phyloP scores from a whole-genome alignment of 768 basidiomycete species.

The Chalciporus piperatus region DNA sequence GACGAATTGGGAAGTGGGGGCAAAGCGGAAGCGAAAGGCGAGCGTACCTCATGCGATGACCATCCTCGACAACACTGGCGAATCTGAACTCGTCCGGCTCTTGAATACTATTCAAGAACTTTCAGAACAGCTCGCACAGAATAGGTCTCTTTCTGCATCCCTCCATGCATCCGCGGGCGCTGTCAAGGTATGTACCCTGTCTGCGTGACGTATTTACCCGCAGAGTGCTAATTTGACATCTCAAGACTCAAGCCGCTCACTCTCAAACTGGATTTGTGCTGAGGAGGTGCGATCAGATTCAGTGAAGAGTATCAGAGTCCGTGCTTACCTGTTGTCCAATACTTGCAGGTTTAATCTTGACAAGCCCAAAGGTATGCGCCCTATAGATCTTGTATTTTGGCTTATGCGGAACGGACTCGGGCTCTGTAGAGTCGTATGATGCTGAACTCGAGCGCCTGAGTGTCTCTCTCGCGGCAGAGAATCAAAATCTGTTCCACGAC shows the following conservation, averaged over 20 bases:
- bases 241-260: slow-evolving; percentile 82
- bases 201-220: not conserved
- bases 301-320: not conserved
- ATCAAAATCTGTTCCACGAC: slow-evolving; percentile 82
- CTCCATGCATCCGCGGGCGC: slow-evolving; percentile 72
- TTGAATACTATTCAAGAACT: slow-evolving; percentile 74
- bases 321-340: not conserved
- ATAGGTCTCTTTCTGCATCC: slow-evolving; percentile 65
- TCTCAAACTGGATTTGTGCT: slow-evolving; percentile 91
- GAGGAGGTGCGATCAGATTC: slow-evolving; percentile 52
- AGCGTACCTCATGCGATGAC: slow-evolving; percentile 39
- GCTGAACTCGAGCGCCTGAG: slow-evolving; percentile 91
- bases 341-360: slow-evolving; percentile 75
- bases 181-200: slow-evolving; percentile 63
- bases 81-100: slow-evolving; percentile 60
- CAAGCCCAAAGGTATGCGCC: slow-evolving; percentile 66
- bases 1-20: not conserved
- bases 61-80: slow-evolving; percentile 50
- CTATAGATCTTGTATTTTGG: not conserved
- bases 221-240: not conserved
- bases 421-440: slow-evolving; percentile 89
- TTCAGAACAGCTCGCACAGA: slow-evolving; percentile 78
- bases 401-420: slow-evolving; percentile 3
- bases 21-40: slow-evolving; percentile 8
- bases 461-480: slow-evolving; percentile 71